A percentile compares a stretch with the other conserved stretches of the same genome.
phyloP scores from a whole-genome alignment of 192 early-diverging fungal species.

The Podila verticillata region DNA sequence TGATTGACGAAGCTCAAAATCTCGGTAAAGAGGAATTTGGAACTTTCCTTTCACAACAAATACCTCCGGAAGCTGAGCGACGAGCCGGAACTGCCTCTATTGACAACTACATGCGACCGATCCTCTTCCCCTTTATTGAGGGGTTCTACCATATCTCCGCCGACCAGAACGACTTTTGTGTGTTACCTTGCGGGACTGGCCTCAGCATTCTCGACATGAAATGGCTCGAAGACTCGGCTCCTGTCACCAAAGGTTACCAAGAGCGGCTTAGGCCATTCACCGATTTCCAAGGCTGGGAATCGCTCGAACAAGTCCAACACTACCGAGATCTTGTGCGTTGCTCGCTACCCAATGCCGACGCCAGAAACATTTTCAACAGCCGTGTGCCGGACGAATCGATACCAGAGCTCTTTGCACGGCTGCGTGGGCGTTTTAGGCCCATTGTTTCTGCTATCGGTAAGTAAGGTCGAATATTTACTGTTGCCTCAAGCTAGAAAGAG shows the following conservation, averaged over 20 bases:
- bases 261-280: slow-evolving; percentile 22
- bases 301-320: slow-evolving; percentile 21
- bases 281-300: slow-evolving; percentile 33
- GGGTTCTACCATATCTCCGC: slow-evolving; percentile 18
- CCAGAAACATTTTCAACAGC: slow-evolving; percentile 8
- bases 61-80: background rate
- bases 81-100: slow-evolving; percentile 1
- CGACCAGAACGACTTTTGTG: slow-evolving; percentile 2
- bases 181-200: slow-evolving; percentile 27
- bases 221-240: slow-evolving; percentile 29
- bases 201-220: slow-evolving; percentile 25
- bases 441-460: slow-evolving; percentile 31
- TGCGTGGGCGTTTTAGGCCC: slow-evolving; percentile 22
- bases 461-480: slow-evolving; percentile 3
- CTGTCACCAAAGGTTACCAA: slow-evolving; percentile 12
- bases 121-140: slow-evolving; percentile 28
- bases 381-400: slow-evolving; percentile 9
- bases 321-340: slow-evolving; percentile 27
- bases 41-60: slow-evolving; percentile 10
- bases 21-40: slow-evolving; percentile 21
- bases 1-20: slow-evolving; percentile 44
- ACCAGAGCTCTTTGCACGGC: slow-evolving; percentile 18
- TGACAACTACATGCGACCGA: slow-evolving; percentile 11
- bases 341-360: slow-evolving; percentile 10
- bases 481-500: background rate